These are phyloP conservation scores for Grosmannia huntii DNA, from an alignment of 2,329 filamentous ascomycete species.

Conservation along the genomic window DNA sequence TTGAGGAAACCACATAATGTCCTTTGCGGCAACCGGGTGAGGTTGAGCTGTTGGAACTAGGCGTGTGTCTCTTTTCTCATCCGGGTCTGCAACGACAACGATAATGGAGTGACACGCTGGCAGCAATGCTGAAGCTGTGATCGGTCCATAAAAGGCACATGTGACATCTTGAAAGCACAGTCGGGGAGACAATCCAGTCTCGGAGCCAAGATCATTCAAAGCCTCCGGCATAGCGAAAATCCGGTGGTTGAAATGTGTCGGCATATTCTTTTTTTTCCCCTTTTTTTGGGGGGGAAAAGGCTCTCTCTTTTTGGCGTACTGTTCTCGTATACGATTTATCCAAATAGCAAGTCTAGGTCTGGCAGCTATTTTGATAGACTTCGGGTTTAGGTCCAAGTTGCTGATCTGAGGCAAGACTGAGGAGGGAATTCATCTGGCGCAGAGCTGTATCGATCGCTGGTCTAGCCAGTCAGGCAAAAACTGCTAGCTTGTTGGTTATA, in stretches of 20 bases:
- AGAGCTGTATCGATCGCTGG: background rate
- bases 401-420: background rate
- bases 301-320: background rate
- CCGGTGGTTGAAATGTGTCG: background rate
- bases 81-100: background rate
- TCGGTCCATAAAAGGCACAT: background rate
- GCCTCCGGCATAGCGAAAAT: background rate
- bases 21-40: background rate
- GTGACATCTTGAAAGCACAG: slow-evolving; percentile 4
- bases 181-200: background rate
- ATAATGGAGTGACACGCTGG: background rate
- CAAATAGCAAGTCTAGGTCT: background rate
- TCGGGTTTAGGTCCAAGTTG: background rate
- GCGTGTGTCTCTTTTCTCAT: background rate
- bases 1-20: background rate
- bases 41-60: background rate
- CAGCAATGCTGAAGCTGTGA: background rate
- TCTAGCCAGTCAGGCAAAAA: background rate
- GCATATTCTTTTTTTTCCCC: background rate
- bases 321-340: background rate
- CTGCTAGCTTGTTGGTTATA: background rate
- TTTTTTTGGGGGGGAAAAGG: background rate
- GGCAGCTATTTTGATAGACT: background rate
- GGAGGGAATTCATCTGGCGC: background rate
- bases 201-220: slow-evolving; percentile 5